Conservation (phyloP, 2,329 filamentous ascomycete genomes). For the Trichoderma asperellum region DNA sequence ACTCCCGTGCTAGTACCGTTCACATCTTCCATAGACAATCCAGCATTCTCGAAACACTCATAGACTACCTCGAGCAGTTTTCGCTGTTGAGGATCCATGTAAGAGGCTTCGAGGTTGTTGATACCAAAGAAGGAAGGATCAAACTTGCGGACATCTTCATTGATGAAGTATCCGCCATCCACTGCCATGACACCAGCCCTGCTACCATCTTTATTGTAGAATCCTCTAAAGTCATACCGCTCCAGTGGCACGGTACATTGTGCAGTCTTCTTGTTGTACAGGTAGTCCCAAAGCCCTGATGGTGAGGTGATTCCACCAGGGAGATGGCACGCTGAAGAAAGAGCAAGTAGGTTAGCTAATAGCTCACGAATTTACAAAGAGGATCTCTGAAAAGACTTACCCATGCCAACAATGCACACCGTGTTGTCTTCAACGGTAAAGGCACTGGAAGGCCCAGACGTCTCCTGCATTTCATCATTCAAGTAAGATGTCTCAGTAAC, state of each 20-base stretch:
- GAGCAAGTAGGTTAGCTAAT: background rate
- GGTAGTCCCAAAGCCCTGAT: conserved; percentile 38
- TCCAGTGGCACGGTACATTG: conserved; percentile 36
- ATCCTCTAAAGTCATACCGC: conserved; percentile 33
- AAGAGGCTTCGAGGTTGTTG: conserved; percentile 10
- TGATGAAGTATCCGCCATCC: conserved; percentile 36
- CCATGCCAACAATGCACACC: conserved; percentile 22
- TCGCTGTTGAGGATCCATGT: conserved; percentile 40
- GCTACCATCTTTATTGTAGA: conserved; percentile 29
- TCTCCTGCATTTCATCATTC: conserved; percentile 16
- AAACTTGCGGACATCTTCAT: conserved; percentile 26
- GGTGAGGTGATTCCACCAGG: conserved; percentile 25
- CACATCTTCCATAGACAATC: conserved; percentile 24
- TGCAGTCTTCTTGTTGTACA: conserved; percentile 37
- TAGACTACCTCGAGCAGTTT: conserved; percentile 39
- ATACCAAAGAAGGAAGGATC: conserved; percentile 22
- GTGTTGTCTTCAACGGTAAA: conserved; percentile 18
- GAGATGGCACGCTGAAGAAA: conserved; percentile 20
- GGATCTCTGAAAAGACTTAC: background rate
- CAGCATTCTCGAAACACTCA: conserved; percentile 35
- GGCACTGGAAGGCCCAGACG: conserved; percentile 17
- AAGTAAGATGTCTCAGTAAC: conserved; percentile 11
- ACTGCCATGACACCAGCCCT: conserved; percentile 22
- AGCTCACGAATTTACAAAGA: too few relatives aligned
- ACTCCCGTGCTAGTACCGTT: conserved; percentile 25